Base-by-base conservation (phyloP, 495 filamentous ascomycete genomes). In the Friedmanniomyces simplex region DNA sequence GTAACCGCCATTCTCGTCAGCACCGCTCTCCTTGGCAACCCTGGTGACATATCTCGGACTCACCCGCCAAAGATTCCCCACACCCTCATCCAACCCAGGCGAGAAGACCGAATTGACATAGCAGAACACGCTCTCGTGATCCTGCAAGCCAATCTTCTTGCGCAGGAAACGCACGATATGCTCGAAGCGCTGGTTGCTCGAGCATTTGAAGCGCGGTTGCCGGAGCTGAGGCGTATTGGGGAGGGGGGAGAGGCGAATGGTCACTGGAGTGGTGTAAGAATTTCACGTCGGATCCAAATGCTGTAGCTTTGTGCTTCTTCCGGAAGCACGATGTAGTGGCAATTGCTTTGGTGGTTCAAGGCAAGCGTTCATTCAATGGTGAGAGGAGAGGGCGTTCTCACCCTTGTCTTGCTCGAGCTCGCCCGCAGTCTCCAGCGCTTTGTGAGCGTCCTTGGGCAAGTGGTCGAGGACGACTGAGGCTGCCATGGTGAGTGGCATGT, bases 101-200 rank as follows among this genome's bases (percentile, higher is more conserved):
- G 89, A 88, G 73, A 99, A 99, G 8, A 89, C 87, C 60, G 79
- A 87, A 63, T 96, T 96, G 7, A 99, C 80, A 69, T 99, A 99
- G 64, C 91, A 84, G 66, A 95, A 95, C 41, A 97, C 68, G 62
- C 71, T 69, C 60, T 73, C 69, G 18, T 60, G 54, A 16, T 69
- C 67, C 21, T 54, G 28, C 12, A 70, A 50, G 7, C 47, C 51
- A 18, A 96, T 73, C 60, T 79, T 79, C 65, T 81, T 82, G 46
- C 91, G 74, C 49, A 96, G 72, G 60, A 87, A 89, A 39, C 80
- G 79, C 61, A 96, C 88, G 10, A 97, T 87, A 0, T 80, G 82
- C 64, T 93, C 90, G 66, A 99, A 99, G 58, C 85, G 83, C 63
- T 91, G 85, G 22, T 77, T 77, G 21, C 85, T 82, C 53, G 73